Conservation (phyloP, 2,329 filamentous ascomycete genomes). For the Diaporthe destruens region DNA sequence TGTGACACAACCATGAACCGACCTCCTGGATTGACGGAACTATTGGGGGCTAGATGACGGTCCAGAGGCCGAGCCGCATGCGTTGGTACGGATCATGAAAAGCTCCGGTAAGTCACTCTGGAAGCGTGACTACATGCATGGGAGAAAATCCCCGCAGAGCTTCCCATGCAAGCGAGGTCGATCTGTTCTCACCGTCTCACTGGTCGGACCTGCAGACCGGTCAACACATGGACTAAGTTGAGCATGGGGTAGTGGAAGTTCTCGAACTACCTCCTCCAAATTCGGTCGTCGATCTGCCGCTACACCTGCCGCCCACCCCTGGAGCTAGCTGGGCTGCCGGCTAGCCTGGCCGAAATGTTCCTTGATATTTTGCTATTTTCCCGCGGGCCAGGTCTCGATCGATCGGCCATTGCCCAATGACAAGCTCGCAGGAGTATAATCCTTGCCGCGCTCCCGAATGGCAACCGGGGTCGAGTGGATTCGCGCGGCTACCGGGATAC, state of each 20-base stretch:
- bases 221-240: background rate
- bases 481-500: background rate
- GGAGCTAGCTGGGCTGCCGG: background rate
- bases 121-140: background rate
- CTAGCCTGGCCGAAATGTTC: background rate
- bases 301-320: slow-evolving; percentile 4
- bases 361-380: slow-evolving; percentile 20
- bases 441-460: slow-evolving; percentile 13
- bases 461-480: background rate
- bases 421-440: background rate
- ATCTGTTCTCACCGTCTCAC: background rate
- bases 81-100: background rate
- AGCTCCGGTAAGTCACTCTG: background rate
- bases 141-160: background rate
- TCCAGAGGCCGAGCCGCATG: background rate
- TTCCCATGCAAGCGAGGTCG: background rate
- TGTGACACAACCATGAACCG: background rate
- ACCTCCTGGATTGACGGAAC: background rate
- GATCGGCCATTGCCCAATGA: background rate
- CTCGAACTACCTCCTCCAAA: background rate
- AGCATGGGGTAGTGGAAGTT: background rate
- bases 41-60: background rate
- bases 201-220: slow-evolving; percentile 7
- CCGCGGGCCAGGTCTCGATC: slow-evolving; percentile 6
- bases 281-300: slow-evolving; percentile 4